Evolutionary conservation across 1,284 basidiomycete species (phyloP).

Genomic region (Trametes polyzona): DNA sequence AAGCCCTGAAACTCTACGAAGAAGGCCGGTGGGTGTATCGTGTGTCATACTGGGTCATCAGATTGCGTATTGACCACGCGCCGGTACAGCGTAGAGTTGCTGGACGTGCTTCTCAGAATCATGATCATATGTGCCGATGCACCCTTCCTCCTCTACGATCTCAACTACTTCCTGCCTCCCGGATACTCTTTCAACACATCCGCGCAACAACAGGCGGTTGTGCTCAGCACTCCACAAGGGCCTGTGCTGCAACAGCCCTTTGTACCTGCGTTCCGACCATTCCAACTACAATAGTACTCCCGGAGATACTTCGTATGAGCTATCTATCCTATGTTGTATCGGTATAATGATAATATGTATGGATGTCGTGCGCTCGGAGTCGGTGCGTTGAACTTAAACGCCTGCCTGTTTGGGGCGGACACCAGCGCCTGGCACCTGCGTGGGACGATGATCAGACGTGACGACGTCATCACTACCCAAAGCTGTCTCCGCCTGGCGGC

Average conservation of each 20-base stretch:
- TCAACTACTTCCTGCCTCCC: constrained; percentile 7
- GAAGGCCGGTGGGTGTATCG: neutral
- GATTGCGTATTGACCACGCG: neutral
- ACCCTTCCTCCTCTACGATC: neutral
- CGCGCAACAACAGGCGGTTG: neutral
- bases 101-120: constrained; percentile 3
- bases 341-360: neutral
- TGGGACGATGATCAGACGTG: neutral
- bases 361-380: neutral
- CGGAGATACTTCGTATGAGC: no score
- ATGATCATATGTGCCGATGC: constrained; percentile 1
- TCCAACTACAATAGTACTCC: no score
- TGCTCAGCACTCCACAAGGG: neutral
- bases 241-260: neutral
- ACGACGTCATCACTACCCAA: constrained; percentile 1
- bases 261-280: no score
- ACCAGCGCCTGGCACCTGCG: neutral
- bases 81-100: constrained; percentile 9
- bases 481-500: neutral
- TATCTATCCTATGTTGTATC: no score
- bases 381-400: neutral
- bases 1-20: constrained; percentile 7
- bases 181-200: neutral
- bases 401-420: neutral
- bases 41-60: no score